phyloP scores from a whole-genome alignment of 2,329 filamentous ascomycete species.

The Leptoxyphium fumago region DNA sequence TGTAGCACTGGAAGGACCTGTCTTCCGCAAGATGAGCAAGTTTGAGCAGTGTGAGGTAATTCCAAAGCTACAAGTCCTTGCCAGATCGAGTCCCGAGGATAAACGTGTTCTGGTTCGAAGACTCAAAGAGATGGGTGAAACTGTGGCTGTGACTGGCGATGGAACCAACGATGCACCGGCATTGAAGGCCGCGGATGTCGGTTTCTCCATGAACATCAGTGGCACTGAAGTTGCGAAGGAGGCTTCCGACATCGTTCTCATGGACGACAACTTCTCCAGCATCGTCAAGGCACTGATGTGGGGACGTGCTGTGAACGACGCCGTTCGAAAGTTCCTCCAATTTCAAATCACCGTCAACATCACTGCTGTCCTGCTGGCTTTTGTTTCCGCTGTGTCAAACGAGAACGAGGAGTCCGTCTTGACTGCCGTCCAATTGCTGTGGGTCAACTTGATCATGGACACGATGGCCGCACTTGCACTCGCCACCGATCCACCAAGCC shows the following conservation, averaged over 20 bases:
- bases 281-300: constrained; percentile 49
- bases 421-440: constrained; percentile 79
- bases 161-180: constrained; percentile 54
- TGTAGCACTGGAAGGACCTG: constrained; percentile 30
- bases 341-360: constrained; percentile 82
- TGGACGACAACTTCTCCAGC: constrained; percentile 49
- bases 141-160: constrained; percentile 52
- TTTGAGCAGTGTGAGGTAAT: constrained; percentile 39
- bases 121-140: constrained; percentile 50
- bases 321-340: constrained; percentile 43
- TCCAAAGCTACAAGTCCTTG: constrained; percentile 51
- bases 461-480: constrained; percentile 81
- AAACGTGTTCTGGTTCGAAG: constrained; percentile 51
- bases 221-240: constrained; percentile 52
- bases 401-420: constrained; percentile 57
- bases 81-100: constrained; percentile 54
- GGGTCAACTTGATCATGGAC: constrained; percentile 97
- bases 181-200: constrained; percentile 50
- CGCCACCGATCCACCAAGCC: constrained; percentile 77
- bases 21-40: constrained; percentile 28
- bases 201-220: constrained; percentile 53
- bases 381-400: constrained; percentile 70
- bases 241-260: constrained; percentile 45
- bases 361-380: constrained; percentile 75
- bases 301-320: constrained; percentile 44